Evolutionary conservation across 139 green algal genomes (phyloP).

Genomic region (Asterochloris sp.): DNA sequence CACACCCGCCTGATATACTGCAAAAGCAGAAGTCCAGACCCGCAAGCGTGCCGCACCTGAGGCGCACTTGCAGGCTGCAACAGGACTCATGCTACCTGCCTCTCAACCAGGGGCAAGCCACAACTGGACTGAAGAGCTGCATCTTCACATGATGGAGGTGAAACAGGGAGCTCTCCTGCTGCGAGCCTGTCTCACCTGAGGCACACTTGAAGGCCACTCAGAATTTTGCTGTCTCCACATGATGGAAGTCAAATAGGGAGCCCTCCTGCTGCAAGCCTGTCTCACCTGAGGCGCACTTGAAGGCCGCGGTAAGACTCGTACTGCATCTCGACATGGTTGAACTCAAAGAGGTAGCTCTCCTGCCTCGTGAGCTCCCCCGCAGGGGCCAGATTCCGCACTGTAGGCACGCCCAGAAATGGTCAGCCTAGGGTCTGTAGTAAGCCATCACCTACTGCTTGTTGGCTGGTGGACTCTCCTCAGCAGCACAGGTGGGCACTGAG

Average conservation of each 20-base stretch:
- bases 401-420: background rate
- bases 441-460: no score
- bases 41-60: no score
- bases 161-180: background rate
- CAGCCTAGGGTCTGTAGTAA: no score
- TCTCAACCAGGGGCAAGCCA: no score
- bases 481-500: background rate
- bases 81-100: no score
- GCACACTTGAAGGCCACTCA: background rate
- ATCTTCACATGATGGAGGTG: background rate
- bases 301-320: conserved; percentile 94
- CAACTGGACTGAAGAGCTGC: no score
- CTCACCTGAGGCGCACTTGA: conserved; percentile 63
- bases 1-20: no score
- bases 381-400: conserved; percentile 76
- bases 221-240: background rate
- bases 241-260: background rate
- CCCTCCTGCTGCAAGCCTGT: background rate
- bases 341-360: conserved; percentile 87
- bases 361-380: conserved; percentile 76
- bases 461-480: no score
- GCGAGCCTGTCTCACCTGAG: background rate
- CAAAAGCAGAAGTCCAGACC: no score
- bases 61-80: no score
- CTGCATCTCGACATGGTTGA: conserved; percentile 93